Evolutionary conservation across 805 yeast species (phyloP).

Genomic region (Wickerhamiella dianesei): DNA sequence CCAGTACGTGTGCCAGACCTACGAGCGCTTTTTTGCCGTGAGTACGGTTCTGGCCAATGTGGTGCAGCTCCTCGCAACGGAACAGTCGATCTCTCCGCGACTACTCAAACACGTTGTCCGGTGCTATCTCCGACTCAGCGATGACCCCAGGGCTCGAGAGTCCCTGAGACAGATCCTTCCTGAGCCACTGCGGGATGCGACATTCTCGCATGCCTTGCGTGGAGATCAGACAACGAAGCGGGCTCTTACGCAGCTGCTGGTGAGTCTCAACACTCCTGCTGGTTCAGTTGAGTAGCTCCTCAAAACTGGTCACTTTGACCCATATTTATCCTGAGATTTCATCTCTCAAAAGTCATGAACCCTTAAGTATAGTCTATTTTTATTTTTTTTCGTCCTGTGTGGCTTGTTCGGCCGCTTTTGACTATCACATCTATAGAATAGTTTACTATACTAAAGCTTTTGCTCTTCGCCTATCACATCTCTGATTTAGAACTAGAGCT

Average conservation of each 20-base stretch:
- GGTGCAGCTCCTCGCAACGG: constrained; percentile 71
- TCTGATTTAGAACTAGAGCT: no score
- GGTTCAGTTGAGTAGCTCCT: not conserved
- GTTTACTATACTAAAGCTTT: not conserved
- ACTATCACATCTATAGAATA: not conserved
- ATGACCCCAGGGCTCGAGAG: constrained; percentile 79
- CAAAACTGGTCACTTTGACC: no score
- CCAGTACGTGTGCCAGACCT: constrained; percentile 85
- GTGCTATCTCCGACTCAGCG: constrained; percentile 81
- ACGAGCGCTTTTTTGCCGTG: constrained; percentile 88
- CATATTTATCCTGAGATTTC: not conserved
- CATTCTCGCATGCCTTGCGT: constrained; percentile 61
- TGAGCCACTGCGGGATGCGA: constrained; percentile 73
- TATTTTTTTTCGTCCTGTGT: no score
- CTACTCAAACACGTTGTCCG: constrained; percentile 85
- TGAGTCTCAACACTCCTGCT: constrained; percentile 32
- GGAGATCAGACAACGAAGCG: constrained; percentile 84
- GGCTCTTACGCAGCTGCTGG: constrained; percentile 69
- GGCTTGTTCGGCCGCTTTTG: no score
- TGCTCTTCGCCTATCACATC: no score
- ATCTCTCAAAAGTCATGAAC: no score
- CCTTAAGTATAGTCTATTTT: no score
- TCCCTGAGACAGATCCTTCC: constrained; percentile 76
- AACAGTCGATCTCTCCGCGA: constrained; percentile 48
- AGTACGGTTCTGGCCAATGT: constrained; percentile 73